A percentile compares a stretch with the other conserved stretches of the same genome.
phyloP scores from a whole-genome alignment of 2,329 filamentous ascomycete genomes.

The Shiraia bambusicola region DNA sequence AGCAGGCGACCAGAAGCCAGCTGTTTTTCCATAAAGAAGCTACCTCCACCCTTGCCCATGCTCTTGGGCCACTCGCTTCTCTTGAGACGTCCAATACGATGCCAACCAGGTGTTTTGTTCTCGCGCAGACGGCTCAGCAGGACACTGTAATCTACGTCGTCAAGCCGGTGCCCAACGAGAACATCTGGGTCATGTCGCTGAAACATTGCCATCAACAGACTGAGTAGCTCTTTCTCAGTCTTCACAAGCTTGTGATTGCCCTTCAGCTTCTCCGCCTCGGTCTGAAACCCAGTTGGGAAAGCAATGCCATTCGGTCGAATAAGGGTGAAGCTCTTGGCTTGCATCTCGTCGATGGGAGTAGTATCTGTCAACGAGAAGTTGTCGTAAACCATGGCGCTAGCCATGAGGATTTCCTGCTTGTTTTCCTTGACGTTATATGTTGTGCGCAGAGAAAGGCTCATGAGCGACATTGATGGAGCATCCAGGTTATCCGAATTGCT shows the following conservation, averaged over 20 bases:
- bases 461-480: constrained; percentile 85
- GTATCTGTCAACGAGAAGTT: constrained; percentile 85
- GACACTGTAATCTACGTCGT: constrained; percentile 94
- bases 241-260: constrained; percentile 79
- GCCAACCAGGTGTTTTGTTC: constrained; percentile 92
- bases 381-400: constrained; percentile 90
- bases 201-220: constrained; percentile 85
- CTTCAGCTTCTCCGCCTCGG: constrained; percentile 69
- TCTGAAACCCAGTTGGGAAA: constrained; percentile 87
- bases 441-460: constrained; percentile 89
- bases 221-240: constrained; percentile 80
- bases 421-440: constrained; percentile 88
- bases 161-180: constrained; percentile 90
- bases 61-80: constrained; percentile 83
- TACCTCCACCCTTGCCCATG: constrained; percentile 81
- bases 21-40: constrained; percentile 90
- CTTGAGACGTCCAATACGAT: constrained; percentile 83
- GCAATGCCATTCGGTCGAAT: constrained; percentile 75
- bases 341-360: constrained; percentile 82
- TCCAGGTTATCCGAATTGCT: constrained; percentile 80
- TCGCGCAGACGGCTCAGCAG: constrained; percentile 83
- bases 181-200: constrained; percentile 90
- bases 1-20: constrained; percentile 84
- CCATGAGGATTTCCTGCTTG: constrained; percentile 91
- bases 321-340: constrained; percentile 86